Evolutionary conservation across 257 asterid genomes (phyloP), one percentile per base, ranked within the genome.

Genomic region (Solanum clarkiae): DNA sequence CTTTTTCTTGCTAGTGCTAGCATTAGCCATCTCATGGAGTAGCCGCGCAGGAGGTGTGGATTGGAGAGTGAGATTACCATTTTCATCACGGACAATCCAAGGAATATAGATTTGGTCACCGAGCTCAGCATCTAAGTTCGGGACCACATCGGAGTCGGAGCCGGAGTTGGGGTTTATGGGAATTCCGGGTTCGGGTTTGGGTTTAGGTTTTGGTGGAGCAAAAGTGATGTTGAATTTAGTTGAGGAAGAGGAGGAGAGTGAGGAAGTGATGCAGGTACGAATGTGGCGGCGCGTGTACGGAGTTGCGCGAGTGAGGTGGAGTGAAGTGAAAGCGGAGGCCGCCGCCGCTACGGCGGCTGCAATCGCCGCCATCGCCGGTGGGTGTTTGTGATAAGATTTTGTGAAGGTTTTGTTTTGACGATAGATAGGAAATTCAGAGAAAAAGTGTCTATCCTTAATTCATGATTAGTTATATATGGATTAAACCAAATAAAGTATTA

Each of bases 51-150:
- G 95, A 82, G 95, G 92, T 57, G 91, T 72, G 29, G 89, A 29
- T 77, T 86, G 93, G 56, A 92, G 90, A 7, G 91, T 88, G 84
- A 88, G 91, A 85, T 91, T 91, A 55, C 97, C 97, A 5, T 89
- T 92, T 81, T 90, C 97, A 91, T 90, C 98, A 36, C 92, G 92
- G 49, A 89, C 91, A 69, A 88, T 92, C 98, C 98, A 93, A 15
- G 98, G 99, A 68, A 88, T 87, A 84, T 80, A 84, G 45, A 91
- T 87, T 87, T 92, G 92, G 47, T 90, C 93, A 16, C 90, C 90
- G 16, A 51, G 54, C 69, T 88, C 94, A 10, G 82, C 75, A 14
- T 24, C 70, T 7, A 88, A 51, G 53, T 88, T 88, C 77, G 69
- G 69, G 1, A 10, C 40, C 69, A 36, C 22, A 11, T 11, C 79